These are phyloP conservation scores for Megacollybia platyphylla DNA, from an alignment of 1,284 basidiomycete genomes.

Conservation along the genomic window DNA sequence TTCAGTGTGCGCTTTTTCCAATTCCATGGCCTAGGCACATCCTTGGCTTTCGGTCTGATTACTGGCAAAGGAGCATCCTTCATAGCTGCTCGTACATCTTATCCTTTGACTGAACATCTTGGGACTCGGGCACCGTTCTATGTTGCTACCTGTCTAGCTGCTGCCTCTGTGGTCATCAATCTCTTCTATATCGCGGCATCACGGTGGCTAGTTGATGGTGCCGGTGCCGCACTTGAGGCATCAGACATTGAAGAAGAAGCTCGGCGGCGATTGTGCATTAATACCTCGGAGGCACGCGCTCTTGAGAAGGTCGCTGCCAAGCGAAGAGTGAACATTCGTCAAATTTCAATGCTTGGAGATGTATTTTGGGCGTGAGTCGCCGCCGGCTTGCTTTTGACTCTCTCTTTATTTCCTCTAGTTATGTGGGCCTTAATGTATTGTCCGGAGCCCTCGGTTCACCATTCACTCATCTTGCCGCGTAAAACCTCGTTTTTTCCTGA, in stretches of 20 bases:
- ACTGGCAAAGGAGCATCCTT: conserved; percentile 71
- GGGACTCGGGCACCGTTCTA: conserved; percentile 66
- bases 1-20: conserved; percentile 57
- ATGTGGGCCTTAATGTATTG: conserved; percentile 53
- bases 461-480: conserved; percentile 69
- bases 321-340: conserved; percentile 41
- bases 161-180: conserved; percentile 55
- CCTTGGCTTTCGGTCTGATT: conserved; percentile 68
- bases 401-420: conserved; percentile 22
- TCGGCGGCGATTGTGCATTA: conserved; percentile 24
- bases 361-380: conserved; percentile 64
- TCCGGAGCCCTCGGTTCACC: conserved; percentile 74
- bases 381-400: not conserved
- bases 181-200: conserved; percentile 51
- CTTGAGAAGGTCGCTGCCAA: conserved; percentile 53
- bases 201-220: conserved; percentile 45
- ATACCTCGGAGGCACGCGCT: conserved; percentile 46
- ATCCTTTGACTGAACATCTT: conserved; percentile 59
- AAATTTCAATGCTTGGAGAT: conserved; percentile 59
- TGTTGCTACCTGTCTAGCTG: conserved; percentile 50
- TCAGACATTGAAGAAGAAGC: conserved; percentile 45
- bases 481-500: conserved; percentile 12
- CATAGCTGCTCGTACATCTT: conserved; percentile 58
- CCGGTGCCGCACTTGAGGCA: conserved; percentile 53
- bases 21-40: conserved; percentile 63